Base-by-base conservation (phyloP, 108 stramenopile species). In the Fragilaria crotonensis region DNA sequence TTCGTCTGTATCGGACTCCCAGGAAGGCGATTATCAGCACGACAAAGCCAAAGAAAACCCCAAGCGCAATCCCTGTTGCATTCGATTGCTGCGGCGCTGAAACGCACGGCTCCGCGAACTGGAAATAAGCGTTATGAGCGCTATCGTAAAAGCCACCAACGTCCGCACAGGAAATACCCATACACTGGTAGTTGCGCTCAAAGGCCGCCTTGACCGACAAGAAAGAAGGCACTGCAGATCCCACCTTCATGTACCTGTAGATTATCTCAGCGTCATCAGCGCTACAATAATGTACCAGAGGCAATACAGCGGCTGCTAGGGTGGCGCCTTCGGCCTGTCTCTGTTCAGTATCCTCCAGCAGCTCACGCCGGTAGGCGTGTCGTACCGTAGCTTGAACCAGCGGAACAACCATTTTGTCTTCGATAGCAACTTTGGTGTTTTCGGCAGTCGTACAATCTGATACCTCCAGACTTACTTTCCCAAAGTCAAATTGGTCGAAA, bases 341-440 rank as follows among this genome's bases (percentile, higher is more conserved):
- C 36, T 41, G 7, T 41, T 41, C 36, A 41, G 36, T 41, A 11
- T 7, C 7, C 7, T 41, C 36, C 7, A 11, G 7, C 14, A 11
- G 11, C 14, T 41, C 36, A 11, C 11, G 11, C 14, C 14, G 7
- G 67, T 87, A 84, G 0, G 85, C 80, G 44, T 87, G 85, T 29
- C 80, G 60, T 0, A 90, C 48, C 11, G 78, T 60, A 4, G 82
- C 88, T 57, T 89, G 88, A 50, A 89, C 72, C 30, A 89, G 26
- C 4, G 89, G 89, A 27, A 90, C 53, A 50, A 64, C 52, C 89
- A 87, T 85, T 46, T 79, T 29, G 28, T 70, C 23, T 33, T 62
- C 70, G 29, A 90, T 80, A 0, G 48, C 26, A 25, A 84, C 72
- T 47, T 61, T 66, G 52, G 77, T 68, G 5, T 49, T 44, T 30